Evolutionary conservation across 2,329 filamentous ascomycete genomes (phyloP).

Genomic region (Ceratocystis variospora): DNA sequence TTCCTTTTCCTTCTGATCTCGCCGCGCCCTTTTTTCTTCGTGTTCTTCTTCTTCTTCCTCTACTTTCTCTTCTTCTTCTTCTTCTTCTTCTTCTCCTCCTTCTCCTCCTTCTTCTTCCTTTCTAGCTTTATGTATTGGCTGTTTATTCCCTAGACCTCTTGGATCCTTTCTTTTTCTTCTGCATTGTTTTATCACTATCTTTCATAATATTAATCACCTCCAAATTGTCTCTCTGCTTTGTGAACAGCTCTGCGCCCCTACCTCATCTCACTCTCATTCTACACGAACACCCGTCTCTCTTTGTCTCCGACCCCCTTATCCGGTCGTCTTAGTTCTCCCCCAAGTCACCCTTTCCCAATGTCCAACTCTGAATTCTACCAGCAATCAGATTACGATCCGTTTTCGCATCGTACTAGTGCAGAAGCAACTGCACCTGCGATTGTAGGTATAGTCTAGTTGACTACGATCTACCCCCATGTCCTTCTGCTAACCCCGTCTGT

Average conservation of each 20-base stretch:
- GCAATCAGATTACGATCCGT: slow-evolving; percentile 14
- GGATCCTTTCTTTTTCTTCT: background rate
- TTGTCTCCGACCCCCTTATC: background rate
- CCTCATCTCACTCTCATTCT: background rate
- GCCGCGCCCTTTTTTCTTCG: slow-evolving; percentile 2
- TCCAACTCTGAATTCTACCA: slow-evolving; percentile 18
- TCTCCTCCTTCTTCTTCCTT: background rate
- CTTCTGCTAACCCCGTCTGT: slow-evolving; percentile 3
- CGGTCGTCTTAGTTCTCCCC: background rate
- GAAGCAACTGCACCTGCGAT: slow-evolving; percentile 8
- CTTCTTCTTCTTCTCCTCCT: background rate
- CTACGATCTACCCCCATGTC: background rate
- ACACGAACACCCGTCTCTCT: background rate
- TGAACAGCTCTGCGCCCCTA: background rate
- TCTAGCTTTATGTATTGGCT: background rate
- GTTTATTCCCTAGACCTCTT: background rate
- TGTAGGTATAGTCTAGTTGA: background rate
- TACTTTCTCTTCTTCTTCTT: background rate
- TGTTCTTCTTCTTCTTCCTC: background rate
- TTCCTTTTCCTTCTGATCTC: slow-evolving; percentile 5
- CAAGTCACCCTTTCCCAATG: slow-evolving; percentile 2
- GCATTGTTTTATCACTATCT: background rate
- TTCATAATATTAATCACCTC: background rate
- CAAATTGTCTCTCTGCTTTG: background rate
- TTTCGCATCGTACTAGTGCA: slow-evolving; percentile 2